These are phyloP conservation scores for Termitomyces sp. DNA, from an alignment of 768 basidiomycete species.

Conservation along the genomic window DNA sequence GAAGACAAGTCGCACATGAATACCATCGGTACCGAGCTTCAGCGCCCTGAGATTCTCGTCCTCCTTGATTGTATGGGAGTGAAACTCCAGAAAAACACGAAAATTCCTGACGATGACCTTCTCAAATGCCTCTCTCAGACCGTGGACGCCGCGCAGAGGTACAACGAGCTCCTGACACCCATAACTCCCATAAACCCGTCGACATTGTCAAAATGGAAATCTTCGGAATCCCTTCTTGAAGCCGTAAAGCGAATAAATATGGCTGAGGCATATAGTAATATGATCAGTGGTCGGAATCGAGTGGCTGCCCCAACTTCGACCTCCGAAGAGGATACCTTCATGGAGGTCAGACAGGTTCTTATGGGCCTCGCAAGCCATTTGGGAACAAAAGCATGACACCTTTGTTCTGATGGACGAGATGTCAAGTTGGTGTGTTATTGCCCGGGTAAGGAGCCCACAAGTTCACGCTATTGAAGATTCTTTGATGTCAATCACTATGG, in stretches of 20 bases:
- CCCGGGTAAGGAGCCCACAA: conserved; percentile 20
- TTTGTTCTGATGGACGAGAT: conserved; percentile 22
- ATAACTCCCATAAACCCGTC: conserved; percentile 11
- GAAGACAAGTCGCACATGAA: conserved; percentile 7
- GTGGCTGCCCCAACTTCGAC: conserved; percentile 14
- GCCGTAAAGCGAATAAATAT: conserved; percentile 21
- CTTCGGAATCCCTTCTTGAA: conserved; percentile 15
- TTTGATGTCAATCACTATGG: background rate
- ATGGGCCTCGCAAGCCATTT: conserved; percentile 22
- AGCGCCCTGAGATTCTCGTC: conserved; percentile 13
- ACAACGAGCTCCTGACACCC: conserved; percentile 19
- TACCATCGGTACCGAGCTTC: conserved; percentile 7
- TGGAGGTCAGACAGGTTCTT: conserved; percentile 26
- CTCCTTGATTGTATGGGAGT: conserved; percentile 28
- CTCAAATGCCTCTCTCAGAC: conserved; percentile 21
- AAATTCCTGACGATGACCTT: conserved; percentile 26
- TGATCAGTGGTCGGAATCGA: conserved; percentile 9
- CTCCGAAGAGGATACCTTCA: conserved; percentile 27
- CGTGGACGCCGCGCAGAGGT: conserved; percentile 27
- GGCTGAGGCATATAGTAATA: conserved; percentile 18
- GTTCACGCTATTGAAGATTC: background rate
- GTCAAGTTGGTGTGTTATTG: conserved; percentile 23
- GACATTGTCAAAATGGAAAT: conserved; percentile 17
- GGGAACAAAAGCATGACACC: conserved; percentile 14
- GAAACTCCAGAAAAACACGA: conserved; percentile 25